Conservation (phyloP, 2,329 filamentous ascomycete species). For the Ilyonectria destructans region DNA sequence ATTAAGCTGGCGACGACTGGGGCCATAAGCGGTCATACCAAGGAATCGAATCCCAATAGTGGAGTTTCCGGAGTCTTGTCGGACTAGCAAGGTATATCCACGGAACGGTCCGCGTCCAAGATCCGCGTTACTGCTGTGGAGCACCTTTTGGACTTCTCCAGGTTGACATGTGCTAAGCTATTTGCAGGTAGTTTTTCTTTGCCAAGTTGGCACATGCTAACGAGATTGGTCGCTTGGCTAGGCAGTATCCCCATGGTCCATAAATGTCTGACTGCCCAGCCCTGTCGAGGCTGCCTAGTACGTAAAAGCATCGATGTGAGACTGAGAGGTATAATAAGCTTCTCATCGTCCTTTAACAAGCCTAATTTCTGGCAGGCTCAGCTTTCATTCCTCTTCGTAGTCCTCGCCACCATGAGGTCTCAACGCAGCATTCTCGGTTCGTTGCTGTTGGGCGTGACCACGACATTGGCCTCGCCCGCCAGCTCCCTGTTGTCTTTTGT, state of each 20-base stretch:
- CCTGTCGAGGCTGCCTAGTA: not conserved
- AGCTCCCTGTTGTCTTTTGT: no score
- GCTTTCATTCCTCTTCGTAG: no score
- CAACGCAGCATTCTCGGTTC: no score
- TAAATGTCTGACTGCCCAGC: not conserved
- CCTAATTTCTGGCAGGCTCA: no score
- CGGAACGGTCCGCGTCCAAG: not conserved
- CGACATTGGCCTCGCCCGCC: no score
- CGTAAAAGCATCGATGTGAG: no score
- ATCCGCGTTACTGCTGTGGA: not conserved
- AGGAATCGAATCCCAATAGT: constrained; percentile 2
- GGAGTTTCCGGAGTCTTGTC: not conserved
- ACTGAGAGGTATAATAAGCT: not conserved
- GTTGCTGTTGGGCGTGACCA: no score
- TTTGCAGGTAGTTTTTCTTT: not conserved
- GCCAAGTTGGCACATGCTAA: not conserved
- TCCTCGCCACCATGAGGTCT: no score
- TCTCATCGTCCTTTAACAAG: not conserved
- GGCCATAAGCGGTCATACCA: not conserved
- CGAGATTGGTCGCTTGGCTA: not conserved
- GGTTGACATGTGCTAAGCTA: no score
- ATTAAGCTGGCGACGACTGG: no score
- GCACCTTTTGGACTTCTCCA: no score
- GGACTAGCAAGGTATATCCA: not conserved
- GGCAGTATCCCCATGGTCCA: not conserved